These are phyloP conservation scores for Solanum ossicruentum DNA, from an alignment of 257 asterid genomes.

Conservation along the genomic window DNA sequence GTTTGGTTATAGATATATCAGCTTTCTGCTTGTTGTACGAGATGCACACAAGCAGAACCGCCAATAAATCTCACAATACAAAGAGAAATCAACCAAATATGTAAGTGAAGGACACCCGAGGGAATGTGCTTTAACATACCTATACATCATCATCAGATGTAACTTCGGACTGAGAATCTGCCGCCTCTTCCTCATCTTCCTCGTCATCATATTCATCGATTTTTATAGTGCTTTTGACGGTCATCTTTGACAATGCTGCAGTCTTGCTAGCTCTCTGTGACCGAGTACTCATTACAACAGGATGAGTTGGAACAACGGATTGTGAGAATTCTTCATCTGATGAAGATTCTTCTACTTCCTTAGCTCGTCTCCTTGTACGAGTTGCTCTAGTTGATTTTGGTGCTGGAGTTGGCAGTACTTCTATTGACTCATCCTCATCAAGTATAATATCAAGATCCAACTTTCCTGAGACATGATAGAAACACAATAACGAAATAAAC, in stretches of 20 bases:
- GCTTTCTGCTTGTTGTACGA: conserved; percentile 3
- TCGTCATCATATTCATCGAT: conserved; percentile 44
- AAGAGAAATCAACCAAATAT: neutral
- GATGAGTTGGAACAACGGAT: conserved; percentile 42
- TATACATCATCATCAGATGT: conserved; percentile 39
- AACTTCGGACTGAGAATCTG: conserved; percentile 42
- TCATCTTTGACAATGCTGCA: conserved; percentile 62
- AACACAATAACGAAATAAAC: neutral
- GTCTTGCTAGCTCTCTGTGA: conserved; percentile 93
- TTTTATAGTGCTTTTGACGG: conserved; percentile 23
- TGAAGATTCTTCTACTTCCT: conserved; percentile 25
- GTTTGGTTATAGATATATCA: neutral
- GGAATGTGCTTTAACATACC: neutral
- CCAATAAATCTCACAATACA: neutral
- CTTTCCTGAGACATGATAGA: conserved; percentile 25
- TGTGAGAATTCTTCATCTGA: conserved; percentile 52
- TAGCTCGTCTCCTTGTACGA: conserved; percentile 48
- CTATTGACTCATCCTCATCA: conserved; percentile 28
- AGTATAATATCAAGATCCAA: conserved; percentile 38
- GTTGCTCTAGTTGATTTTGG: conserved; percentile 35
- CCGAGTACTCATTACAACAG: conserved; percentile 32
- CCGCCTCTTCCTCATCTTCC: conserved; percentile 22
- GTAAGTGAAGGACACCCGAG: neutral
- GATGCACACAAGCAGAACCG: conserved; percentile 9
- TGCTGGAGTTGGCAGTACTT: conserved; percentile 59